Percentiles rank a stretch among this genome's conserved stretches.
phyloP scores from a whole-genome alignment of 805 yeast genomes.

The Hemisphaericaspora nanyangensis region DNA sequence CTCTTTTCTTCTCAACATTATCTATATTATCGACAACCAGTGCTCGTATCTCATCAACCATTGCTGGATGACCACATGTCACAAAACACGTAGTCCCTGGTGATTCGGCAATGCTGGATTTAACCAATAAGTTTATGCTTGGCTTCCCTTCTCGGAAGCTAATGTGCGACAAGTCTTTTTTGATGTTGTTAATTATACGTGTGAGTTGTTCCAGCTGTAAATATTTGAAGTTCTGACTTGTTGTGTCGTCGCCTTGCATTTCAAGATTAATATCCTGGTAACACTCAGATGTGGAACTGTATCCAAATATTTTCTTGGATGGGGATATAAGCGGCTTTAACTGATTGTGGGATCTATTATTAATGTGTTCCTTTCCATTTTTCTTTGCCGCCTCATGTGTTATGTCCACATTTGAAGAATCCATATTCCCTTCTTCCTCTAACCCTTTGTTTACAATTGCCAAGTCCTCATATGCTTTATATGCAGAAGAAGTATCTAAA shows the following conservation, averaged over 20 bases:
- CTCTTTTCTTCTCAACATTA: constrained; percentile 34
- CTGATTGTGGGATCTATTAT: background rate
- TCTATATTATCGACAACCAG: constrained; percentile 42
- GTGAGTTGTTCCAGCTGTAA: constrained; percentile 82
- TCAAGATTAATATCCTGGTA: constrained; percentile 33
- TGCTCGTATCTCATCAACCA: constrained; percentile 56
- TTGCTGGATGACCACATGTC: constrained; percentile 59
- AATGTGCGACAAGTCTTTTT: constrained; percentile 24
- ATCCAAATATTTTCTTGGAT: background rate
- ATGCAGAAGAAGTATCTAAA: no score
- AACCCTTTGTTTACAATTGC: background rate
- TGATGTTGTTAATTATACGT: constrained; percentile 17
- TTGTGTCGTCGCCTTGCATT: background rate
- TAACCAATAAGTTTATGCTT: constrained; percentile 35
- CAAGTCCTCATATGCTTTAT: no score
- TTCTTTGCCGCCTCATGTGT: background rate
- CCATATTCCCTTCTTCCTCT: background rate
- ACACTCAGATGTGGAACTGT: constrained; percentile 16
- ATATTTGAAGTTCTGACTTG: constrained; percentile 2
- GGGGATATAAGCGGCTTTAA: background rate
- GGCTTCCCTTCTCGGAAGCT: constrained; percentile 49
- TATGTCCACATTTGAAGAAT: background rate
- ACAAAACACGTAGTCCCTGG: constrained; percentile 49
- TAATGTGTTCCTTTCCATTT: background rate
- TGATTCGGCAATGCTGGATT: constrained; percentile 32